Conservation (phyloP, 2,329 filamentous ascomycete species). For the Alternaria ethzedia region DNA sequence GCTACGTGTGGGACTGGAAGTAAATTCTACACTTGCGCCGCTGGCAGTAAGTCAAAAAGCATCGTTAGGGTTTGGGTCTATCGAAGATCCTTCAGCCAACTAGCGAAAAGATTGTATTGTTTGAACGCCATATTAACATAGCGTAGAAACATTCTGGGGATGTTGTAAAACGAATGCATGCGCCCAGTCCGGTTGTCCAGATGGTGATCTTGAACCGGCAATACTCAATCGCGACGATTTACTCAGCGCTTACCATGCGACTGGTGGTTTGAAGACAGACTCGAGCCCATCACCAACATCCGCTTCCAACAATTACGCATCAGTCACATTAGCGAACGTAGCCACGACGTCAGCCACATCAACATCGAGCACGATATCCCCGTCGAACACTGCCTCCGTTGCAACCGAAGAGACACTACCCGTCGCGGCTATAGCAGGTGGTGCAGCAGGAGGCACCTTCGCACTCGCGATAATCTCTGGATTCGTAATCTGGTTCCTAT, state of each 20-base stretch:
- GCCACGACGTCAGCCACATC: neutral
- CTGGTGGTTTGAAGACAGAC: slow-evolving; percentile 8
- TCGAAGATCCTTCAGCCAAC: neutral
- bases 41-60: slow-evolving; percentile 5
- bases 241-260: slow-evolving; percentile 22
- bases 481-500: slow-evolving; percentile 24
- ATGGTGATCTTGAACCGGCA: slow-evolving; percentile 30
- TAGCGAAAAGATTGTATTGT: neutral
- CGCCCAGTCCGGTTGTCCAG: slow-evolving; percentile 32
- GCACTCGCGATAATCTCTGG: slow-evolving; percentile 21
- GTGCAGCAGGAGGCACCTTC: slow-evolving; percentile 27
- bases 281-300: slow-evolving; percentile 7
- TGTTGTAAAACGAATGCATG: slow-evolving; percentile 50
- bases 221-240: slow-evolving; percentile 20
- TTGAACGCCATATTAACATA: neutral
- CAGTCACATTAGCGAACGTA: neutral
- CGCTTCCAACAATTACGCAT: neutral
- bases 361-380: neutral
- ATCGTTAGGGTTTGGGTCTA: neutral
- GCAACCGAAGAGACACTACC: slow-evolving; percentile 2
- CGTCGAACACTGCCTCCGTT: neutral
- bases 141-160: slow-evolving; percentile 41
- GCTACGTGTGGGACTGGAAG: slow-evolving; percentile 36
- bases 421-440: slow-evolving; percentile 33
- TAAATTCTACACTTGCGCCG: slow-evolving; percentile 47